Conservation (phyloP, 768 basidiomycete species). For the Amylocystis lapponica region DNA sequence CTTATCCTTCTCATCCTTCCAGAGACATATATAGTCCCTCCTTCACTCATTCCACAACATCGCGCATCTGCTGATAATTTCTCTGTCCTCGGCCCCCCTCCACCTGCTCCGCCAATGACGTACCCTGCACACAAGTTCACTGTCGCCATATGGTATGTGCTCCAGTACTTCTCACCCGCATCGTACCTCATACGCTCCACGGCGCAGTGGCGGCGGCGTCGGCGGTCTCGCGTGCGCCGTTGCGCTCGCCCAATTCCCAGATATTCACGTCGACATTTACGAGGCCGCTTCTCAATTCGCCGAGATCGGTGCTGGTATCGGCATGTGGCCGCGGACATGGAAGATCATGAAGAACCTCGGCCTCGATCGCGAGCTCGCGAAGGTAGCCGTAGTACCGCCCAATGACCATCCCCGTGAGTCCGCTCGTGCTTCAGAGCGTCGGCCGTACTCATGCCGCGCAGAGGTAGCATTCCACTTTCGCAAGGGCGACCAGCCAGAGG, state of each 20-base stretch:
- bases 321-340: slow-evolving; percentile 32
- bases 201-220: slow-evolving; percentile 22
- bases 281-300: slow-evolving; percentile 25
- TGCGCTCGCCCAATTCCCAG: slow-evolving; percentile 19
- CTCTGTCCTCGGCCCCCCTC: too few species aligned
- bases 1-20: too few species aligned
- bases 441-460: slow-evolving; percentile 18
- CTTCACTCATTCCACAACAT: too few species aligned
- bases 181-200: slow-evolving; percentile 11
- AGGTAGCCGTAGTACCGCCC: slow-evolving; percentile 19
- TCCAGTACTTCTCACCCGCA: slow-evolving; percentile 3
- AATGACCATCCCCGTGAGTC: slow-evolving; percentile 20
- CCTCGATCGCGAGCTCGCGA: slow-evolving; percentile 20
- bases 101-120: too few species aligned
- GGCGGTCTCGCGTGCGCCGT: slow-evolving; percentile 25
- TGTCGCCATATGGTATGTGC: slow-evolving; percentile 50
- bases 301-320: slow-evolving; percentile 28
- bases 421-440: background rate
- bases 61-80: too few species aligned
- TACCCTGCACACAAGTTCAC: slow-evolving; percentile 40
- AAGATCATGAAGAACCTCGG: slow-evolving; percentile 20
- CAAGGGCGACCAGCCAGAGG: slow-evolving; percentile 54
- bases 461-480: slow-evolving; percentile 50
- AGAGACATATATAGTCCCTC: too few species aligned
- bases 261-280: slow-evolving; percentile 28